Evolutionary conservation across 2,329 filamentous ascomycete species (phyloP).

Genomic region (Trichoderma koningii): DNA sequence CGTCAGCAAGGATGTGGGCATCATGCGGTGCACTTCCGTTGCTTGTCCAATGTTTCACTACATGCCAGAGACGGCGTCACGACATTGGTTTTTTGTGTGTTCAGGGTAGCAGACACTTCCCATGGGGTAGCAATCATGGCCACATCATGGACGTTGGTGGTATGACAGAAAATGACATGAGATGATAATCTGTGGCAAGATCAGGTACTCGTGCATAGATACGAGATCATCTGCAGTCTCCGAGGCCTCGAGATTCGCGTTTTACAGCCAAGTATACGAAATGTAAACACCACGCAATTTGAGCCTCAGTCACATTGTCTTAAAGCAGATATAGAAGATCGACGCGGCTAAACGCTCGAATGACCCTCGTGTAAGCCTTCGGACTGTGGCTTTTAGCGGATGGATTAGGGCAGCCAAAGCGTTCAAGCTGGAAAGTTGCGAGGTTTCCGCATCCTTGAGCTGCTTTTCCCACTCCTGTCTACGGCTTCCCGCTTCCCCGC

Average conservation of each 20-base stretch:
- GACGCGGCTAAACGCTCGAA: neutral
- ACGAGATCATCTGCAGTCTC: too few species aligned
- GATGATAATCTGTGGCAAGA: neutral
- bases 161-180: neutral
- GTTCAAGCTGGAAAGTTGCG: too few species aligned
- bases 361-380: neutral
- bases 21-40: neutral
- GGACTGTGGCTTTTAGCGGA: neutral
- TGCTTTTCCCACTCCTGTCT: neutral
- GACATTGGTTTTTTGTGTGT: neutral
- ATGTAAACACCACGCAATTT: neutral
- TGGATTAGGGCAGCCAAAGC: neutral
- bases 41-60: neutral
- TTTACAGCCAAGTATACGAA: too few species aligned
- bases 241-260: too few species aligned
- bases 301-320: neutral
- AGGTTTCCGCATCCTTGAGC: neutral
- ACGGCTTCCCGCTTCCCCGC: neutral
- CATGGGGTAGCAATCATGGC: neutral
- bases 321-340: neutral
- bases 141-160: neutral
- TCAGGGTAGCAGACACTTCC: neutral
- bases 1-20: neutral
- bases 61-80: neutral
- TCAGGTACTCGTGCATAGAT: too few species aligned